Conservation (phyloP, 345 rosid genomes). For the Euclidium syriacum region DNA sequence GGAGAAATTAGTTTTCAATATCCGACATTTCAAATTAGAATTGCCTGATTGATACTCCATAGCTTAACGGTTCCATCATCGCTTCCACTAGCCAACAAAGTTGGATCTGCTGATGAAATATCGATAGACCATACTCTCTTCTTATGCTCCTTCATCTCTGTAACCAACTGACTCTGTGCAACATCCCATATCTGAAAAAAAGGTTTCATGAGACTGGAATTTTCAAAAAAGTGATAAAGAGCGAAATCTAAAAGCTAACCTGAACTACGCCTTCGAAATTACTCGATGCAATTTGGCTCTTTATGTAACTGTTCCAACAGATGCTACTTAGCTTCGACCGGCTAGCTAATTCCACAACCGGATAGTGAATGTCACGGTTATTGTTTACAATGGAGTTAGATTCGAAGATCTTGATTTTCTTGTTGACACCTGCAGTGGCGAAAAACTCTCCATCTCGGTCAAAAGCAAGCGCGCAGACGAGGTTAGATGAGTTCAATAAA, state of each 20-base stretch:
- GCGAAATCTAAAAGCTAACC: slow-evolving; percentile 38
- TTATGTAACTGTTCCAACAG: slow-evolving; percentile 91
- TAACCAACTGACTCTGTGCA: slow-evolving; percentile 69
- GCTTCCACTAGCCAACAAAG: slow-evolving; percentile 90
- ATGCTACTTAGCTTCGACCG: slow-evolving; percentile 79
- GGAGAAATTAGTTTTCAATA: slow-evolving; percentile 45
- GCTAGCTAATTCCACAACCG: slow-evolving; percentile 83
- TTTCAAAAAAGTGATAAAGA: background rate
- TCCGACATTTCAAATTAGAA: slow-evolving; percentile 85
- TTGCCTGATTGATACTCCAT: slow-evolving; percentile 99
- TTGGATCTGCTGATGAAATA: slow-evolving; percentile 86
- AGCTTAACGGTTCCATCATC: slow-evolving; percentile 95
- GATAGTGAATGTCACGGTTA: slow-evolving; percentile 79
- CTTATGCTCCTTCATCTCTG: slow-evolving; percentile 87
- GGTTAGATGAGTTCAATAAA: slow-evolving; percentile 77
- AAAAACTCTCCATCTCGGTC: slow-evolving; percentile 92
- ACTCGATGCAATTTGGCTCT: slow-evolving; percentile 94
- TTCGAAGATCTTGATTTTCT: slow-evolving; percentile 92
- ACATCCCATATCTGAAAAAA: slow-evolving; percentile 82
- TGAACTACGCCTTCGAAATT: slow-evolving; percentile 97
- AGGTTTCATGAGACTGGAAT: background rate
- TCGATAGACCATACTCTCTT: slow-evolving; percentile 95
- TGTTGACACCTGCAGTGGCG: slow-evolving; percentile 95
- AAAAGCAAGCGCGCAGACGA: slow-evolving; percentile 80
- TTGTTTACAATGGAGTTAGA: slow-evolving; percentile 59